Conservation (phyloP, 768 basidiomycete genomes). For the Boletus rex-veris region DNA sequence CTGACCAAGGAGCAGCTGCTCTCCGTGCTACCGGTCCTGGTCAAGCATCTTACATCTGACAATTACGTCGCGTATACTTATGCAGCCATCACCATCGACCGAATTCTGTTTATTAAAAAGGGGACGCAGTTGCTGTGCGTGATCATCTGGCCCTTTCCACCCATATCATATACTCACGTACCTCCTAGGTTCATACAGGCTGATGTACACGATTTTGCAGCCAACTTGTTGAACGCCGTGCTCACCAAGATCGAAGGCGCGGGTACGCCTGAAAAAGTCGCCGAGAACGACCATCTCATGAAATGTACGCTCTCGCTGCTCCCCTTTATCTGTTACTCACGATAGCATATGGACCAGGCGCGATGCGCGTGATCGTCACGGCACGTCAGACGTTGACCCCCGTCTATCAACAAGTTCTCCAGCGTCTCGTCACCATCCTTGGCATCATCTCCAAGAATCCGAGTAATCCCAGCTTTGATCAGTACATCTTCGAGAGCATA, state of each 20-base stretch:
- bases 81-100: slow-evolving; percentile 97
- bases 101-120: slow-evolving; percentile 87
- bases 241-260: slow-evolving; percentile 77
- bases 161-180: neutral
- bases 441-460: slow-evolving; percentile 92
- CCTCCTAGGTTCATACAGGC: slow-evolving; percentile 72
- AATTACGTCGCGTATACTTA: slow-evolving; percentile 96
- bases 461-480: slow-evolving; percentile 96
- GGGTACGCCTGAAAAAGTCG: slow-evolving; percentile 83
- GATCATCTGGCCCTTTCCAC: neutral
- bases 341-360: slow-evolving; percentile 48
- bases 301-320: slow-evolving; percentile 59
- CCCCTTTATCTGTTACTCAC: neutral
- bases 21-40: slow-evolving; percentile 83
- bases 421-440: slow-evolving; percentile 77
- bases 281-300: slow-evolving; percentile 98
- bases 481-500: slow-evolving; percentile 95
- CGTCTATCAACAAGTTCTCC: slow-evolving; percentile 59
- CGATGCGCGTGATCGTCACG: slow-evolving; percentile 90
- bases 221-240: slow-evolving; percentile 64
- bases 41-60: slow-evolving; percentile 72
- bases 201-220: slow-evolving; percentile 83
- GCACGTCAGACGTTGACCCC: slow-evolving; percentile 76
- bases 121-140: slow-evolving; percentile 70
- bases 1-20: slow-evolving; percentile 92